phyloP scores from a whole-genome alignment of 257 asterid species.

The Jacaranda copaia region DNA sequence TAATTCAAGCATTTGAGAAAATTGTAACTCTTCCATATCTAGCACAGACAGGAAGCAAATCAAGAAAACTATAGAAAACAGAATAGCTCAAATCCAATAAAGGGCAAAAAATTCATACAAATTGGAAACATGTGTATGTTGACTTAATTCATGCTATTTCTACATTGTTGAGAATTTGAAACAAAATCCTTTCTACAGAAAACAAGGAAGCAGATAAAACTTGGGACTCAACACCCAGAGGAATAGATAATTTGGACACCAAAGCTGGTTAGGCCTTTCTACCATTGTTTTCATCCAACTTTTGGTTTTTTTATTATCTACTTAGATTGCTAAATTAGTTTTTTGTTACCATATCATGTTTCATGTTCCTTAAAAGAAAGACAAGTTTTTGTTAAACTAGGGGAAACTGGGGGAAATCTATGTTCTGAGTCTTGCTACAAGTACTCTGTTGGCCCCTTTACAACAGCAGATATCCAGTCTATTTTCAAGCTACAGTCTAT shows the following conservation, averaged over 20 bases:
- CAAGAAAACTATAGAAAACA: constrained; percentile 16
- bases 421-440: neutral
- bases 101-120: neutral
- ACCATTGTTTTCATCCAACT: constrained; percentile 6
- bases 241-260: neutral
- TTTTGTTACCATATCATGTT: neutral
- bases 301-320: constrained; percentile 15
- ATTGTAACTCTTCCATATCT: neutral
- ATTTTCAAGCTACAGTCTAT: constrained; percentile 14
- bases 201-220: neutral
- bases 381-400: neutral
- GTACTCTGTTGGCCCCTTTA: neutral
- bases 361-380: neutral
- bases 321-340: neutral
- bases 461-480: neutral
- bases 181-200: neutral
- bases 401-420: neutral
- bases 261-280: neutral
- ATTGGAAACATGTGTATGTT: neutral
- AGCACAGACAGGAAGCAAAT: neutral
- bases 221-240: neutral
- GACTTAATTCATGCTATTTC: neutral
- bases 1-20: neutral
- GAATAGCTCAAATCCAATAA: constrained; percentile 14
- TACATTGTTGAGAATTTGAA: constrained; percentile 14